A percentile compares a stretch with the other conserved stretches of the same genome.
These are phyloP conservation scores for Triangularia setosa DNA, from an alignment of 2,329 filamentous ascomycete genomes.

Conservation along the genomic window DNA sequence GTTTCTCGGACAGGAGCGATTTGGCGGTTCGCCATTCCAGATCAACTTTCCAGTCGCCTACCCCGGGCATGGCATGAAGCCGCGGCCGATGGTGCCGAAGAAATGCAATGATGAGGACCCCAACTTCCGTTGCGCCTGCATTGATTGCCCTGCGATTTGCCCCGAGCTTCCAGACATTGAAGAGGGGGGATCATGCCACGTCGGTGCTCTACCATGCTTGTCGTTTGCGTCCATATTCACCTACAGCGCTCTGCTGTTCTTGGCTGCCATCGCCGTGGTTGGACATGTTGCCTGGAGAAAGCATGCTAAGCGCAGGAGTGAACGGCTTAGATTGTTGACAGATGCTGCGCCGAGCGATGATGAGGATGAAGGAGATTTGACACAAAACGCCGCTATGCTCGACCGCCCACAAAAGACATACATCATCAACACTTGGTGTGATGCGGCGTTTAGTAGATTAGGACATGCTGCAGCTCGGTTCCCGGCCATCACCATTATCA, in stretches of 20 bases:
- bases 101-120: conserved; percentile 88
- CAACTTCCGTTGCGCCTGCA: conserved; percentile 82
- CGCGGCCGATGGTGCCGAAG: conserved; percentile 69
- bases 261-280: conserved; percentile 61
- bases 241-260: conserved; percentile 71
- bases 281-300: conserved; percentile 74
- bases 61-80: conserved; percentile 64
- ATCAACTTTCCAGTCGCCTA: conserved; percentile 80
- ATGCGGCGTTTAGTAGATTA: conserved; percentile 73
- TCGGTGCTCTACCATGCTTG: conserved; percentile 85
- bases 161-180: conserved; percentile 75
- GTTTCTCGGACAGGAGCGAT: conserved; percentile 89
- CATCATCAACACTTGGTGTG: conserved; percentile 76
- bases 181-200: conserved; percentile 67
- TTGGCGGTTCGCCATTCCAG: conserved; percentile 91
- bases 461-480: conserved; percentile 79
- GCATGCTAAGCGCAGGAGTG: conserved; percentile 69
- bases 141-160: conserved; percentile 86
- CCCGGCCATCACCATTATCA: conserved; percentile 75
- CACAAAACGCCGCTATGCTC: conserved; percentile 70
- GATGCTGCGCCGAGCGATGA: conserved; percentile 83
- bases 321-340: conserved; percentile 81
- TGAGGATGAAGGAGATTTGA: conserved; percentile 85
- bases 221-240: conserved; percentile 88
- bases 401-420: conserved; percentile 79